Conservation (phyloP, 495 filamentous ascomycete genomes). For the Symbiotaphrina buchneri region DNA sequence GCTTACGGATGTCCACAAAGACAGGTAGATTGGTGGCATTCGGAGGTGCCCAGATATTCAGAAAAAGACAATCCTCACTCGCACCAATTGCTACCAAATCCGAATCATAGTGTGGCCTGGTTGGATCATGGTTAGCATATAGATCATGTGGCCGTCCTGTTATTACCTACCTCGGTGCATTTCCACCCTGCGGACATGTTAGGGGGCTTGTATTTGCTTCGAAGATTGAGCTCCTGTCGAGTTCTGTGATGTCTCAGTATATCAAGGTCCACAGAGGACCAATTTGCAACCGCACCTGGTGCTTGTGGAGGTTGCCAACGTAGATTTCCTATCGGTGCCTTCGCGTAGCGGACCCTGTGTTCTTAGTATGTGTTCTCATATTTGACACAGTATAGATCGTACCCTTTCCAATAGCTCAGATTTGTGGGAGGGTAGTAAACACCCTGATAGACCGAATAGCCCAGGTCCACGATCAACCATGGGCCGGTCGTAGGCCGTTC, state of each 20-base stretch:
- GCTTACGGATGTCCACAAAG: conserved; percentile 17
- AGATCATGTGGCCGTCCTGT: conserved; percentile 1
- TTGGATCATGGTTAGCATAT: background rate
- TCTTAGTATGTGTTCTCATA: background rate
- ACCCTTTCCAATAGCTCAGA: conserved; percentile 8
- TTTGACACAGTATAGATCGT: background rate
- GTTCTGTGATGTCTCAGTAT: no score
- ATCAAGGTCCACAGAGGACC: no score
- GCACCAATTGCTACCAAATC: conserved; percentile 6
- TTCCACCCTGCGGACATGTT: conserved; percentile 8
- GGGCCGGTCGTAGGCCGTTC: background rate
- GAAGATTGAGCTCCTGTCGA: no score
- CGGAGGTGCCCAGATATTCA: conserved; percentile 20
- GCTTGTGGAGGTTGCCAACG: conserved; percentile 6
- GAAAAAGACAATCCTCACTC: conserved; percentile 24
- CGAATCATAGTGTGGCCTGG: background rate
- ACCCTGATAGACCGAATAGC: conserved; percentile 8
- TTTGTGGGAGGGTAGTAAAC: conserved; percentile 2
- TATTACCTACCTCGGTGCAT: conserved; percentile 6
- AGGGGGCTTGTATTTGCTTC: conserved; percentile 6
- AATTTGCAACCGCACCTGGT: conserved; percentile 6
- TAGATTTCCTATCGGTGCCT: conserved; percentile 7
- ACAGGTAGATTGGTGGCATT: conserved; percentile 16
- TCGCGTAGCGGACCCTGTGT: conserved; percentile 7
- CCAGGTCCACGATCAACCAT: conserved; percentile 6